A percentile compares a stretch with the other conserved stretches of the same genome.
These are phyloP conservation scores for Epichloe gansuensis DNA, from an alignment of 2,329 filamentous ascomycete species.

Conservation along the genomic window DNA sequence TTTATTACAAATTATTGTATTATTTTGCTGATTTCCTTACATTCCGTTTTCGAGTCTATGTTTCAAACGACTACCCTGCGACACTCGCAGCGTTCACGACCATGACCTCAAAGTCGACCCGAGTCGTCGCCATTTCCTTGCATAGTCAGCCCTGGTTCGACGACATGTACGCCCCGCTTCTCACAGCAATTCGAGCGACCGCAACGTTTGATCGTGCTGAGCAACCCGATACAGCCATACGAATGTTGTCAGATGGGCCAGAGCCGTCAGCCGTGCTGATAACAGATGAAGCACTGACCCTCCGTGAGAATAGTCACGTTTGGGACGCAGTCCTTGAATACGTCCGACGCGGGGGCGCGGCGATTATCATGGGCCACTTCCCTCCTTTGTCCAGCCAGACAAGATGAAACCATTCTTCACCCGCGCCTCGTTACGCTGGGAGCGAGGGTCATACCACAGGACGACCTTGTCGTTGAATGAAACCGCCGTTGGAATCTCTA, in stretches of 20 bases:
- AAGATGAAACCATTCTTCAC: slow-evolving; percentile 9
- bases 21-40: too few relatives aligned
- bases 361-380: not conserved
- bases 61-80: too few relatives aligned
- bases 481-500: slow-evolving; percentile 5
- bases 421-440: slow-evolving; percentile 13
- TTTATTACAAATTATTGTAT: too few relatives aligned
- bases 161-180: slow-evolving; percentile 6
- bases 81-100: not conserved
- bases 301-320: not conserved
- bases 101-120: not conserved
- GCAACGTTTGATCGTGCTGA: slow-evolving; percentile 2
- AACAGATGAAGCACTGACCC: slow-evolving; percentile 8
- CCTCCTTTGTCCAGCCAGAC: too few relatives aligned
- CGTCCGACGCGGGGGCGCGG: slow-evolving; percentile 5
- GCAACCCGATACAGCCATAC: slow-evolving; percentile 1
- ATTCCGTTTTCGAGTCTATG: too few relatives aligned
- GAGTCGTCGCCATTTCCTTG: slow-evolving; percentile 6
- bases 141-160: slow-evolving; percentile 6
- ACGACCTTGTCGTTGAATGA: slow-evolving; percentile 13
- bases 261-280: slow-evolving; percentile 7
- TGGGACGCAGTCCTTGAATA: slow-evolving; percentile 10
- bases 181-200: slow-evolving; percentile 2
- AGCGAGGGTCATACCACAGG: slow-evolving; percentile 10
- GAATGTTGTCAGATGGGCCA: slow-evolving; percentile 4